Conservation (phyloP, 2,329 filamentous ascomycete species). For the Sphaerulina vaccinii region DNA sequence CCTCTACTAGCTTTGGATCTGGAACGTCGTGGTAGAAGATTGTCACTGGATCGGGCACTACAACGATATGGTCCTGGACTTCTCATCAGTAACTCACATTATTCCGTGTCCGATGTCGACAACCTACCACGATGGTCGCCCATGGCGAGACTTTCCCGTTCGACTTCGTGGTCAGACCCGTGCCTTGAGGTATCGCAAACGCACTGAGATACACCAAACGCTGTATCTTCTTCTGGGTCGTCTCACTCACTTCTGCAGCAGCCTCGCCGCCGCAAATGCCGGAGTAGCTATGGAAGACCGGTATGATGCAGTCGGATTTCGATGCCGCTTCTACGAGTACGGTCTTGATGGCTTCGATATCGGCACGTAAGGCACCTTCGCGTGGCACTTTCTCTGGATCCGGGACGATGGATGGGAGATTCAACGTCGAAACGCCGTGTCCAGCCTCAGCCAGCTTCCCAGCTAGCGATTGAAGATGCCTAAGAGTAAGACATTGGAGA, state of each 20-base stretch:
- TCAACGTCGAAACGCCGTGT: slow-evolving; percentile 16
- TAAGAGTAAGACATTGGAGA: too few species aligned
- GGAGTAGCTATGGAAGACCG: slow-evolving; percentile 25
- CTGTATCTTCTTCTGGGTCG: slow-evolving; percentile 16
- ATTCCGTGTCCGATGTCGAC: neutral
- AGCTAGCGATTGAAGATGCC: slow-evolving; percentile 19
- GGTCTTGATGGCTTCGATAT: slow-evolving; percentile 18
- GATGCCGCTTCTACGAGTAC: slow-evolving; percentile 18
- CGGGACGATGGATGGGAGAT: slow-evolving; percentile 20
- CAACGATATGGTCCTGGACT: slow-evolving; percentile 6
- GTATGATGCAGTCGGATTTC: slow-evolving; percentile 16
- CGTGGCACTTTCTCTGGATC: neutral
- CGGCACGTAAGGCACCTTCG: slow-evolving; percentile 12
- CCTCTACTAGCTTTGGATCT: slow-evolving; percentile 15
- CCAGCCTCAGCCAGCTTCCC: slow-evolving; percentile 18
- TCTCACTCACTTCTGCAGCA: slow-evolving; percentile 14
- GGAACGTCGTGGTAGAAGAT: slow-evolving; percentile 26
- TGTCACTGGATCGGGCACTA: slow-evolving; percentile 16
- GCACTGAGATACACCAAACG: slow-evolving; percentile 23
- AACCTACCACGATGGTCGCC: slow-evolving; percentile 7
- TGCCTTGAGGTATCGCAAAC: slow-evolving; percentile 18
- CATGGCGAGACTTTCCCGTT: slow-evolving; percentile 16
- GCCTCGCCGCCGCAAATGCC: slow-evolving; percentile 24
- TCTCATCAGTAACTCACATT: neutral
- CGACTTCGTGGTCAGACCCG: neutral